Conservation (phyloP, 352 stramenopile genomes). For the Phytophthora macrochlamydospora region DNA sequence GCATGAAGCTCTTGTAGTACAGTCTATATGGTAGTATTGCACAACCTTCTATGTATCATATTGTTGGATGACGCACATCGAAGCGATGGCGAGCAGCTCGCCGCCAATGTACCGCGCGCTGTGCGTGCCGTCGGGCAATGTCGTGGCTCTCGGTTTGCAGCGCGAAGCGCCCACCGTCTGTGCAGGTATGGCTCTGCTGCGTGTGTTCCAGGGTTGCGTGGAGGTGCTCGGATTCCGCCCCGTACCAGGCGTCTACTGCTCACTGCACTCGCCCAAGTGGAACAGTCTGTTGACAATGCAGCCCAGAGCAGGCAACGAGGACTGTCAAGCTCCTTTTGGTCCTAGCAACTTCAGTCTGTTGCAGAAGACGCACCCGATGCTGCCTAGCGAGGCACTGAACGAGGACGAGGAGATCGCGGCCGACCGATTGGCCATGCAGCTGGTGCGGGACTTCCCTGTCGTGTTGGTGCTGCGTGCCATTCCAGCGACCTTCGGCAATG, state of each 20-base stretch:
- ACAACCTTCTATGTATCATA: background rate
- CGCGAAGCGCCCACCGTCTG: slow-evolving; percentile 54
- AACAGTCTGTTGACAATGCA: slow-evolving; percentile 71
- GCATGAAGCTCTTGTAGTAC: background rate
- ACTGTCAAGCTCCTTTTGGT: slow-evolving; percentile 61
- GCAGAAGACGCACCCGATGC: slow-evolving; percentile 44
- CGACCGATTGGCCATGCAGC: slow-evolving; percentile 65
- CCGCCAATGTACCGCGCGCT: slow-evolving; percentile 43
- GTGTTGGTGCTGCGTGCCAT: slow-evolving; percentile 78
- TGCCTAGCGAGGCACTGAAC: slow-evolving; percentile 32
- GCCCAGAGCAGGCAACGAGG: slow-evolving; percentile 21
- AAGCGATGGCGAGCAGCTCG: slow-evolving; percentile 21
- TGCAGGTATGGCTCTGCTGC: slow-evolving; percentile 77
- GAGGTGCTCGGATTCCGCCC: slow-evolving; percentile 74
- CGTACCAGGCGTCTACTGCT: slow-evolving; percentile 76
- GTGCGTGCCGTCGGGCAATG: slow-evolving; percentile 60
- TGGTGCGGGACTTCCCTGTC: slow-evolving; percentile 65
- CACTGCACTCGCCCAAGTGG: slow-evolving; percentile 85
- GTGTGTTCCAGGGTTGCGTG: slow-evolving; percentile 81
- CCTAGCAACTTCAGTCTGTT: slow-evolving; percentile 51
- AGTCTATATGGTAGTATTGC: too few species aligned
- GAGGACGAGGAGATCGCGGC: slow-evolving; percentile 78
- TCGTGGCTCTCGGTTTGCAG: slow-evolving; percentile 73
- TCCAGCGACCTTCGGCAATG: slow-evolving; percentile 69
- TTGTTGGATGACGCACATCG: background rate